Base-by-base conservation (phyloP, 2,329 filamentous ascomycete species). In the Phoma sp. region DNA sequence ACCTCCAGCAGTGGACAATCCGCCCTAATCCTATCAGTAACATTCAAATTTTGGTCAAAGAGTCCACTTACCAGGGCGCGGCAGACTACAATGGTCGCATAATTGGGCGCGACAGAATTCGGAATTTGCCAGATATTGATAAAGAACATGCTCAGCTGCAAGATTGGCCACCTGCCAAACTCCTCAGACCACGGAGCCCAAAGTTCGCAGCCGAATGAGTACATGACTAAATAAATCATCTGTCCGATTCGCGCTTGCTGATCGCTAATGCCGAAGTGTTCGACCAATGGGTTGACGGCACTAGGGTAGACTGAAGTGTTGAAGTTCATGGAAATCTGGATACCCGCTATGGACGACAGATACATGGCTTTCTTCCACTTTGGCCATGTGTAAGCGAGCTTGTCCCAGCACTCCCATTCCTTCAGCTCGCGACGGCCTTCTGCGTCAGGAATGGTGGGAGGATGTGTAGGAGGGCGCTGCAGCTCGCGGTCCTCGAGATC, bases 101-200 rank as follows among this genome's bases (percentile, higher is more conserved):
- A 93, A 57, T 91, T 81, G n/a, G 86, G 78, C 0, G 83, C 76
- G 0, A 67, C 64, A 89, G 78, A 21, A 83, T 80, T n/a, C 77
- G 83, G 62, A 88, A 92, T 73, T 89, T 92, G 20, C 84, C 84
- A 91, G 71, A 2, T 84, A 87, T 56, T 90, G 86, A 60, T 69
- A 39, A 63, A 66, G 18, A 64, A 89, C 86, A 80, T 82, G 91
- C 56, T 67, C 83, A 88, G 26, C 83, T 82, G 11, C 80, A 84
- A 4, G 77, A 82, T 43, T 78, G n/a, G 81, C 78, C 66, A 69
- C 26, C 66, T 42, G 90, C 73, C 91, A 56, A 93, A 80, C 65
- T 95, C 91, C 21, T 95, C 91, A 36, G 84, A 89, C 89, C 90
- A 82, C 61, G 18, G 91, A 0, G 91, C 91, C 91, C 91, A 95